Conservation (phyloP, 306 rosid genomes). For the Cercis canadensis region DNA sequence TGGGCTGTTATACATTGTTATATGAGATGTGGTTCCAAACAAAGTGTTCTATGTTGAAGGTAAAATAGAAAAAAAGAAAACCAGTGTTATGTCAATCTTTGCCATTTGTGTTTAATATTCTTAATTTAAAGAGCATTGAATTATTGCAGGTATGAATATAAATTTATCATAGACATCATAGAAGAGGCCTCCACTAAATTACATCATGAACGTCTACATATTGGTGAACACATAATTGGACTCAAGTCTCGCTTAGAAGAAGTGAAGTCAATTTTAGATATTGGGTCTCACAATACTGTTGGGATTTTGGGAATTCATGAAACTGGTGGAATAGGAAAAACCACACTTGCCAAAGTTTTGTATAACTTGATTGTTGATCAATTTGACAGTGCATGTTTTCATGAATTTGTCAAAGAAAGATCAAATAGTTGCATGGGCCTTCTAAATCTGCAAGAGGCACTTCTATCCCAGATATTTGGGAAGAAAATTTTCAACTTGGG, state of each 20-base stretch:
- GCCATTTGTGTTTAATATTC: too few species aligned
- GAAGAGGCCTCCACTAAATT: neutral
- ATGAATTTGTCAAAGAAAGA: too few species aligned
- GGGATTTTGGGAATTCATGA: constrained; percentile 32
- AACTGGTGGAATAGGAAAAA: constrained; percentile 32
- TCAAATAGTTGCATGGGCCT: too few species aligned
- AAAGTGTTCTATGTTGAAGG: too few species aligned
- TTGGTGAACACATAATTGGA: constrained; percentile 3
- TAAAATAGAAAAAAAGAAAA: too few species aligned
- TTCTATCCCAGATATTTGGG: too few species aligned
- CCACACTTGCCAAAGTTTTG: constrained; percentile 33
- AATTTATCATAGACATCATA: neutral
- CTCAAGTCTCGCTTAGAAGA: neutral
- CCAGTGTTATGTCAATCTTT: too few species aligned
- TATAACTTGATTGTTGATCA: constrained; percentile 16
- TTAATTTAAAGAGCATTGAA: neutral
- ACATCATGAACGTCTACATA: neutral
- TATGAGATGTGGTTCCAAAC: too few species aligned
- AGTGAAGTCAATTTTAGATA: constrained; percentile 3
- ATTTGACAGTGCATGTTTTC: neutral
- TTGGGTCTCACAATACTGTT: neutral
- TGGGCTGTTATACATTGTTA: too few species aligned
- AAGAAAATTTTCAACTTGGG: too few species aligned
- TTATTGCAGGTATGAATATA: constrained; percentile 3
- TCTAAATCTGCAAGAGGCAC: too few species aligned